These are phyloP conservation scores for Raffaelea ambrosiae DNA, from an alignment of 2,329 filamentous ascomycete genomes.

Conservation along the genomic window DNA sequence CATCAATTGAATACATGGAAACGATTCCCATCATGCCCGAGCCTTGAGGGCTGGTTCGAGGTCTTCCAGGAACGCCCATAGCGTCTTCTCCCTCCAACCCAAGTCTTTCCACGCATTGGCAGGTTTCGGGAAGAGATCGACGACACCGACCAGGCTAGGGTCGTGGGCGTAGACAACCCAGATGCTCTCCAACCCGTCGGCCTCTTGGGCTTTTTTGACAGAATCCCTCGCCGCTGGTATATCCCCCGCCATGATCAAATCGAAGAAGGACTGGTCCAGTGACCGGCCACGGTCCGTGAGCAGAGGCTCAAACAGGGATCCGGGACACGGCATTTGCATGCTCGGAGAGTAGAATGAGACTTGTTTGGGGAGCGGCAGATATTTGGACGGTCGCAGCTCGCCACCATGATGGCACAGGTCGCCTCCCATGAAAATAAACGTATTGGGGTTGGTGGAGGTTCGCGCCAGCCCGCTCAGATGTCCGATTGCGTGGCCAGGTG, in stretches of 20 bases:
- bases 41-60: too few relatives aligned
- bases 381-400: constrained; percentile 13
- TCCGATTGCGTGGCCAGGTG: constrained; percentile 14
- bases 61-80: constrained; percentile 14
- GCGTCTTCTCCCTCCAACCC: constrained; percentile 10
- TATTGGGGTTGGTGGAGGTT: constrained; percentile 10
- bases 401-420: constrained; percentile 15
- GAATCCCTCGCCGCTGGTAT: constrained; percentile 6
- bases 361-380: constrained; percentile 11
- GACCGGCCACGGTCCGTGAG: constrained; percentile 1
- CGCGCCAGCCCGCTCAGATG: constrained; percentile 15
- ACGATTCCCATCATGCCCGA: too few relatives aligned
- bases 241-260: constrained; percentile 3
- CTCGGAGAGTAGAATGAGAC: background rate
- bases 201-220: constrained; percentile 11
- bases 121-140: constrained; percentile 11
- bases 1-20: too few relatives aligned
- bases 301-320: background rate
- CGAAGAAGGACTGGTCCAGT: constrained; percentile 5
- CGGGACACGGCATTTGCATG: too few relatives aligned
- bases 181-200: constrained; percentile 12
- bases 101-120: constrained; percentile 11
- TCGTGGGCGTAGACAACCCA: constrained; percentile 14
- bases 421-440: constrained; percentile 17
- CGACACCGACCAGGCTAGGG: constrained; percentile 5